Conservation (phyloP, 78 protist genomes). For the Dictyostelium firmibasis region DNA sequence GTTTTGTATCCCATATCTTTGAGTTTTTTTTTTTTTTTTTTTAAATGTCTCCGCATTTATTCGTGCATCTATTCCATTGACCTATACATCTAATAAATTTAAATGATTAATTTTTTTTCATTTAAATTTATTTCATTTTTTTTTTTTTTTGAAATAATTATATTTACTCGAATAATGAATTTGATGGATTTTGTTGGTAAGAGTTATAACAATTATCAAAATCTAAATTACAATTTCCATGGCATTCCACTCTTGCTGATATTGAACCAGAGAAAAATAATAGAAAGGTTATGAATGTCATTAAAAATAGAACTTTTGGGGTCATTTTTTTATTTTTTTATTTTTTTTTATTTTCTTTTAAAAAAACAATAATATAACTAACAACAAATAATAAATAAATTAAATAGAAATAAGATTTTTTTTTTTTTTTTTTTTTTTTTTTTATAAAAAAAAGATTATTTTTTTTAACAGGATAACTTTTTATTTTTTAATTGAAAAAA, state of each 20-base stretch:
- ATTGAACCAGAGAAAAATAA: background rate
- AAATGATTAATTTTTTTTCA: background rate
- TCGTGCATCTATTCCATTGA: background rate
- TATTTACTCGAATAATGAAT: background rate
- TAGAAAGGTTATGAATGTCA: background rate
- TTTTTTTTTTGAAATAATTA: background rate
- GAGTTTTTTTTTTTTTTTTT: background rate
- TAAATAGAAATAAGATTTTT: background rate
- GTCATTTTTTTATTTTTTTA: background rate
- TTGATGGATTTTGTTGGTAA: slow-evolving; percentile 6
- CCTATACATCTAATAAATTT: background rate
- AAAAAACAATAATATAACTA: too few relatives aligned
- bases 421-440: background rate
- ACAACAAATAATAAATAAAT: too few relatives aligned
- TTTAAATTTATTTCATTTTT: background rate
- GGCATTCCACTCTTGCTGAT: background rate
- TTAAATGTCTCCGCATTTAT: background rate
- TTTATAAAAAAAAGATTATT: too few relatives aligned
- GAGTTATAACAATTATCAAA: slow-evolving; percentile 4
- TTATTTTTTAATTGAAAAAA: background rate
- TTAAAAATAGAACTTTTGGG: background rate
- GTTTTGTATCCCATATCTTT: too few relatives aligned
- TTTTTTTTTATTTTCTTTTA: too few relatives aligned
- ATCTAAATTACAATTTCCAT: slow-evolving; percentile 5
- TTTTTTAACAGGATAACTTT: background rate